Base-by-base conservation (phyloP, 2,329 filamentous ascomycete species). In the Teratosphaeria pseudoeucalypti region DNA sequence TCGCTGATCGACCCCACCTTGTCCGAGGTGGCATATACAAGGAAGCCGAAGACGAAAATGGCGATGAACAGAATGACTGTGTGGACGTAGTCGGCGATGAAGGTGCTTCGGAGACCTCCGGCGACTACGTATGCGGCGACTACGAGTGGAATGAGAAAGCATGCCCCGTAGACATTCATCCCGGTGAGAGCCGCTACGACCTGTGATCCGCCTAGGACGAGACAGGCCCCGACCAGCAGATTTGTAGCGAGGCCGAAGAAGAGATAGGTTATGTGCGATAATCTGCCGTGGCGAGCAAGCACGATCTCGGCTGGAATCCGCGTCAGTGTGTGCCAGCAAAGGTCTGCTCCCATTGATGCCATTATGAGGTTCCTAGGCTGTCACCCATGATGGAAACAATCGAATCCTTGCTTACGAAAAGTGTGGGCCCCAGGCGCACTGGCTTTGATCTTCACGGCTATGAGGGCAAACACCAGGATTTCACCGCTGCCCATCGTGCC, bases 101-200 rank as follows among this genome's bases (percentile, higher is more conserved):
- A 79, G 0, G 76, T 79, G 1, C 74, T 74, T 59, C 76, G 67
- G 37, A 79, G 65, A 3, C 73, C 73, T 10, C 73, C 73, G 6
- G 71, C 65, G 11, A 74, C 67, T 4, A 74, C 72, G 58, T 74
- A 75, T 6, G 70, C 66, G 27, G 66, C 66, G 27, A 74, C 76
- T 26, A 75, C 75, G 6, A 74, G 63, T 1, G 76, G 76, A 34
- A 78, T 75, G 11, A 78, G 63, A 55, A 77, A 78, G 43, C 74
- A 74, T 2, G 76, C 74, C 19, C 74, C 76, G 60, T 77, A 77
- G 6, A 78, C 75, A 55, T 75, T 74, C 74, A 78, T 78, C 10
- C 74, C 76, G 1, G 74, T 73, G 27, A 78, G 60, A 2, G 73
- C 68, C 7, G 75, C 74, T 3, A 79, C 75, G 6, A 78, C 76